A percentile compares a stretch with the other conserved stretches of the same genome.
Evolutionary conservation across 73 alveolate species (phyloP).

Genomic region (Symbiodinium natans): DNA sequence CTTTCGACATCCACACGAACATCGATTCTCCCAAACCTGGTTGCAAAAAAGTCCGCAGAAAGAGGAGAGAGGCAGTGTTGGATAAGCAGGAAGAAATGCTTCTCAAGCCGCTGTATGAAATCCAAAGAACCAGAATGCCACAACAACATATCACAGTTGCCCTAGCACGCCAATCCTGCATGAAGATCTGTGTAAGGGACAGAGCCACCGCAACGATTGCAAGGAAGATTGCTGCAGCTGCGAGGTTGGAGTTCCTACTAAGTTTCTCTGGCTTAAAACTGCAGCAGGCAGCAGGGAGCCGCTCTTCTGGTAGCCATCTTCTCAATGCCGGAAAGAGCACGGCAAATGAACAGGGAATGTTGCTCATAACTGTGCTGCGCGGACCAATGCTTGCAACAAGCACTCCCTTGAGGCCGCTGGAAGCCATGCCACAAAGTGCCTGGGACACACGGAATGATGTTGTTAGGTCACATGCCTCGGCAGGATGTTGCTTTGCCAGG

Average conservation of each 20-base stretch:
- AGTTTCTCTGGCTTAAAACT: background rate
- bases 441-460: background rate
- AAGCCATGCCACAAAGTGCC: background rate
- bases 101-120: conserved; percentile 3
- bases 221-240: background rate
- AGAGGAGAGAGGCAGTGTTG: background rate
- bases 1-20: conserved; percentile 65
- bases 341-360: background rate
- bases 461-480: conserved; percentile 1
- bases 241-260: too few species aligned
- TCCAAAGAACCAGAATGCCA: background rate
- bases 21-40: conserved; percentile 49
- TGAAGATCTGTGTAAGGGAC: background rate
- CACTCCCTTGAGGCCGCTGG: conserved; percentile 15
- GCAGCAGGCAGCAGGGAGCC: background rate
- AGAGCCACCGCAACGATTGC: background rate
- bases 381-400: background rate
- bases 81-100: conserved; percentile 7
- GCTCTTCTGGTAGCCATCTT: conserved; percentile 50
- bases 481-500: background rate
- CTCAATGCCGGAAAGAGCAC: conserved; percentile 34
- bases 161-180: conserved; percentile 11
- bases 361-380: conserved; percentile 18
- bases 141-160: background rate
- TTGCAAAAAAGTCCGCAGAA: conserved; percentile 1